Evolutionary conservation across 352 stramenopile genomes (phyloP).

Genomic region (Lagenidium giganteum): DNA sequence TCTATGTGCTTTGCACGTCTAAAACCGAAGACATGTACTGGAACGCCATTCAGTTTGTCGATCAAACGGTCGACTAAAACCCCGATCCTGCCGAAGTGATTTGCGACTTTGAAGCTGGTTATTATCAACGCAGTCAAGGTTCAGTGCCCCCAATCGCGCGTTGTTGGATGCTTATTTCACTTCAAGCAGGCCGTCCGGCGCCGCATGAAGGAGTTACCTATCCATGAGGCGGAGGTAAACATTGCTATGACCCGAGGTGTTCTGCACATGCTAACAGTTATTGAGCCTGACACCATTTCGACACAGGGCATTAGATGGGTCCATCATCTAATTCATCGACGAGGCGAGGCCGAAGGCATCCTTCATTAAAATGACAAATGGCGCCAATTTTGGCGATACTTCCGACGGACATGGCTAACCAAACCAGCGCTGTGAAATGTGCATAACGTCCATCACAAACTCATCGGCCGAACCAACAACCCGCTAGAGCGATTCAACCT

Average conservation of each 20-base stretch:
- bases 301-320: neutral
- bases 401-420: too few species aligned
- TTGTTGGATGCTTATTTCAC: slow-evolving; percentile 7
- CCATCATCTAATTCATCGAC: too few species aligned
- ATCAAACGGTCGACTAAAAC: neutral
- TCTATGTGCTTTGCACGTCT: neutral
- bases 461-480: slow-evolving; percentile 17
- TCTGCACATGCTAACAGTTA: neutral
- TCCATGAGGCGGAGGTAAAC: neutral
- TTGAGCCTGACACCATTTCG: neutral
- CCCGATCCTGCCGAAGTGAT: neutral
- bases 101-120: slow-evolving; percentile 1
- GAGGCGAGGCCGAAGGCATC: too few species aligned
- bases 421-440: too few species aligned
- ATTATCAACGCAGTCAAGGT: slow-evolving; percentile 5
- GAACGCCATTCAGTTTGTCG: slow-evolving; percentile 1
- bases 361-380: too few species aligned
- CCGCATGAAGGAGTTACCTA: neutral
- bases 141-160: neutral
- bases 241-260: neutral
- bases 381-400: too few species aligned
- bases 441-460: too few species aligned
- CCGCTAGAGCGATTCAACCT: slow-evolving; percentile 18
- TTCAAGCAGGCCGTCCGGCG: slow-evolving; percentile 6
- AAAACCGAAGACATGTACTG: slow-evolving; percentile 5